Base-by-base conservation (phyloP, 2,329 filamentous ascomycete genomes). In the Pseudogymnoascus sp. region DNA sequence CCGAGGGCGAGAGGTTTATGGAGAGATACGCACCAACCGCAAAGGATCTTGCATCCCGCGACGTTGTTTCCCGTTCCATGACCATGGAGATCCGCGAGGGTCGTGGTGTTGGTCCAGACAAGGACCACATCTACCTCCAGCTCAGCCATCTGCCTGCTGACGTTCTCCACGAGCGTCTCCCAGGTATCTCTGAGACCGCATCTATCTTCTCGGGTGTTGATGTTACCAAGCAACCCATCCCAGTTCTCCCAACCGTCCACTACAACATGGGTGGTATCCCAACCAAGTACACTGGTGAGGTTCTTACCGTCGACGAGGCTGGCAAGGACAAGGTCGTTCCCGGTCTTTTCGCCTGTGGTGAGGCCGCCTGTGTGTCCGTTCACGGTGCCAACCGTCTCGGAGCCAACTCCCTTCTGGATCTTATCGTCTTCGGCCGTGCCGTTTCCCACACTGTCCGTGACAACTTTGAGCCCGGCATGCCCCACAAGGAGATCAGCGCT, bases 241-340 rank as follows among this genome's bases (percentile, higher is more conserved):
- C 93, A 66, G 93, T 97, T 69, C 83, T 97, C 67, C 93, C 93
- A 64, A 97, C 93, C 50, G 93, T 97, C 69, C 92, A 99, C 83
- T 99, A 99, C 85, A 97, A 97, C 84, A 99, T 97, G 94, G 93
- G 93, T 78, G 93, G 94, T 84, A 97, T 99, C 70, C 93, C 93
- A 61, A 97, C 94, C 69, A 91, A 91, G 74, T 97, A 96, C 84
- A 97, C 91, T 66, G 93, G 94, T 77, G 92, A 99, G 80, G 94
- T 97, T 66, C 79, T 99, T 70, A 95, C 91, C 16, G 81, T 96
- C 61, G 91, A 97, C 70, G 88, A 90, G 74, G 76, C 85, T 66
- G 94, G 94, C 69, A 86, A 96, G 64, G 94, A 97, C 80, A 84
- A 96, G 83, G 84, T 96, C 70, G 94, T 99, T 21, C 92, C 91